Evolutionary conservation across 345 rosid species (phyloP).

Genomic region (Luvunga scandens): DNA sequence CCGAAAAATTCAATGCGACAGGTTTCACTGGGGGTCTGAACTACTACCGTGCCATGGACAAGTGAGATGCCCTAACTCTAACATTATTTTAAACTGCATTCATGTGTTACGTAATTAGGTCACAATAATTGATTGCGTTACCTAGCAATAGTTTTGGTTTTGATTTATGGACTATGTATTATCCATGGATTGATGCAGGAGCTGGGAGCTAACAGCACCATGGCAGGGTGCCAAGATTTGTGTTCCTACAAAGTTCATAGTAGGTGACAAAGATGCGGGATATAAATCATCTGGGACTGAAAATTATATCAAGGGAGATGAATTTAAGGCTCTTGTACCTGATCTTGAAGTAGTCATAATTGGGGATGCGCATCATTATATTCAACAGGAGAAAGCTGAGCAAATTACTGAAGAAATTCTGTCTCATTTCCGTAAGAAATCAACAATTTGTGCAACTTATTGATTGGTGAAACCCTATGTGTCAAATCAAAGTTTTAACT

Average conservation of each 20-base stretch:
- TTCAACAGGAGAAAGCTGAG: slow-evolving; percentile 26
- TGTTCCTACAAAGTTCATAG: slow-evolving; percentile 23
- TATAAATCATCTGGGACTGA: slow-evolving; percentile 15
- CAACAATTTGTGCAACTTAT: background rate
- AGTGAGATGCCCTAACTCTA: background rate
- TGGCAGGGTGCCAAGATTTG: slow-evolving; percentile 24
- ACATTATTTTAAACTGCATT: no score
- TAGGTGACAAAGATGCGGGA: slow-evolving; percentile 25
- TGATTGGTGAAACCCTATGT: background rate
- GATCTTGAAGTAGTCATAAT: slow-evolving; percentile 13
- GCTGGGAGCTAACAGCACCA: slow-evolving; percentile 24
- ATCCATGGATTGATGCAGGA: slow-evolving; percentile 11
- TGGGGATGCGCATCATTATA: slow-evolving; percentile 25
- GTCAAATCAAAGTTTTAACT: background rate
- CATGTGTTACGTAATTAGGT: no score
- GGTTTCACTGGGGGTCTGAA: slow-evolving; percentile 35
- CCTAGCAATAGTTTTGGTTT: background rate
- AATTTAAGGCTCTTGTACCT: slow-evolving; percentile 22
- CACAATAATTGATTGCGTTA: background rate
- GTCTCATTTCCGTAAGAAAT: slow-evolving; percentile 10
- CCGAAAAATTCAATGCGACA: slow-evolving; percentile 22
- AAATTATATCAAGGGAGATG: slow-evolving; percentile 12
- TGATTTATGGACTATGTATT: background rate
- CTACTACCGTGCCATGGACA: slow-evolving; percentile 29
- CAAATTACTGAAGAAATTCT: slow-evolving; percentile 14